A percentile compares a stretch with the other conserved stretches of the same genome.
Conservation (phyloP, 768 basidiomycete genomes). For the Suillus occidentalis region DNA sequence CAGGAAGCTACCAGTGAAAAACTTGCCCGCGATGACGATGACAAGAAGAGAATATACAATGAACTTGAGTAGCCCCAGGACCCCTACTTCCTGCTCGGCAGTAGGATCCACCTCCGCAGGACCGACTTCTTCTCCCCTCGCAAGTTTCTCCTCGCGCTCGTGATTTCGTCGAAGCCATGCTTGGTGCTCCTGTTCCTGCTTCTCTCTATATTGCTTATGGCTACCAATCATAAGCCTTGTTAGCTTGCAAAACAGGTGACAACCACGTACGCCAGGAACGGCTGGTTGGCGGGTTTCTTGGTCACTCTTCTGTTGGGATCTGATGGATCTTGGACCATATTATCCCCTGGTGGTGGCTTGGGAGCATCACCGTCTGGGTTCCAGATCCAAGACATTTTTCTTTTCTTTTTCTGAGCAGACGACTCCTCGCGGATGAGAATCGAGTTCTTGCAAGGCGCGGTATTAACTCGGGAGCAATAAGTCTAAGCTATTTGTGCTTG, state of each 20-base stretch:
- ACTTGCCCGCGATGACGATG: conserved; percentile 67
- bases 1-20: conserved; percentile 81
- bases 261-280: conserved; percentile 73
- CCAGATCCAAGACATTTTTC: conserved; percentile 66
- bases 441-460: no score
- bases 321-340: conserved; percentile 61
- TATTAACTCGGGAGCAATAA: background rate
- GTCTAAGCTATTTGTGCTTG: background rate
- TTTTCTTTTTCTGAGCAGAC: no score
- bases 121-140: conserved; percentile 70
- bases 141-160: conserved; percentile 70
- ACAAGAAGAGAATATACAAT: conserved; percentile 55
- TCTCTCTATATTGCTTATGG: conserved; percentile 64
- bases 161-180: conserved; percentile 71
- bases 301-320: conserved; percentile 72
- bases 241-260: background rate
- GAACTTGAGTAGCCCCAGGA: conserved; percentile 69
- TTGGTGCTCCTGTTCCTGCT: conserved; percentile 58
- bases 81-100: conserved; percentile 61
- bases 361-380: conserved; percentile 42
- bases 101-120: conserved; percentile 76
- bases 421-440: conserved; percentile 2
- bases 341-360: conserved; percentile 38
- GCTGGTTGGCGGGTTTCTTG: conserved; percentile 80
- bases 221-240: conserved; percentile 34